Base-by-base conservation (phyloP, 345 rosid genomes). In the Brassica cretica region DNA sequence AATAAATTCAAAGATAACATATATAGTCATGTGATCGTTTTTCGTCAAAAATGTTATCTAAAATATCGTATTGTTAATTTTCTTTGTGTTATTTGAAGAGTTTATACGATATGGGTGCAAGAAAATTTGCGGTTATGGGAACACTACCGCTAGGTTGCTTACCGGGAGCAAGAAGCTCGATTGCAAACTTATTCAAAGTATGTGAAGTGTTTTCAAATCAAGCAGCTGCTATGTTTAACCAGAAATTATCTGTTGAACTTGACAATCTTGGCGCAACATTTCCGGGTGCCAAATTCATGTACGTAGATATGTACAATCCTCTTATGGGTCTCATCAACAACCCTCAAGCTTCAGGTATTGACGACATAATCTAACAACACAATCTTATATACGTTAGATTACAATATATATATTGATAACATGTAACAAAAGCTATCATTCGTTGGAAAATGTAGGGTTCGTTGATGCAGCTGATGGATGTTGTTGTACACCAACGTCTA, bases 81-180 rank as follows among this genome's bases (percentile, higher is more conserved):
- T n/a, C 8, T 25, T 62, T 30, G 60, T 27, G 29, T 66, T 72
- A 2, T 33, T 37, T 30, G 27, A 18, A 79, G 82, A 69, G 71
- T 74, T 83, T 89, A 1, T 82, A 89, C 51, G 82, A 78, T 56
- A 4, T 88, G 5, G 96, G 97, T 68, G 96, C 94, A 19, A 83
- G 91, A 78, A 90, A 83, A 67, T 85, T 90, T 27, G 91, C 79
- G 37, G 80, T 89, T 1, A 2, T 88, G 79, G 66, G 82, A 80
- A 75, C 78, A 55, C 39, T 74, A 29, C 82, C 82, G 1, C 71
- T 74, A 74, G 97, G 94, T 33, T 90, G 97, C 64, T 61, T 87
- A 70, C 94, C 98, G 8, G 79, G 89, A 5, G 94, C 87, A 63
- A 85, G 75, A 77, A 4, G 0, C 1, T 4, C 82, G 0, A 24